Base-by-base conservation (phyloP, 106 monocot species). In the Triglochin maritima region DNA sequence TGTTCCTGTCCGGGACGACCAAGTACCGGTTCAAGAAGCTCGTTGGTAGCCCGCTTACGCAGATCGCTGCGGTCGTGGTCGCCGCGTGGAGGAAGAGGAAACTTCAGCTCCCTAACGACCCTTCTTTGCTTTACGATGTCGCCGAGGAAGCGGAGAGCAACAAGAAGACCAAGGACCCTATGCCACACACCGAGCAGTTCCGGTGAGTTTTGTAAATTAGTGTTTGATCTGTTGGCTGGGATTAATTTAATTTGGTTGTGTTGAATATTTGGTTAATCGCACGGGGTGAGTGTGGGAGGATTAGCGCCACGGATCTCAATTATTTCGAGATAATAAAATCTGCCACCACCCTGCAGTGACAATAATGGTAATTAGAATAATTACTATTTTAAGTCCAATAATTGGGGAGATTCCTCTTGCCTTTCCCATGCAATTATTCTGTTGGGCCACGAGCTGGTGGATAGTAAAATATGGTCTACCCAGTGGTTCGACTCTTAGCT, bases 1-100 rank as follows among this genome's bases (percentile, higher is more conserved):
- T 88, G 44, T 88, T 88, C 77, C 59, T 88, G 4, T 50, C 81
- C 15, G 79, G 87, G 3, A 81, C 87, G 1, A 62, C 48, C 44
- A 51, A 81, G 66, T 84, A 88, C 75, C 75, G 87, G 3, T 84
- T 88, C 71, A 88, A 84, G 84, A 84, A 73, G 75, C 70, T 84
- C 29, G 81, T 74, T 29, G 84, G 87, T 29, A 88, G 87, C 70
- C 87, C 87, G 3, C 77, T 88, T 14, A 84, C 87, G 3, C 87
- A 88, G 65, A 74, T 88, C 43, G 81, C 79, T 10, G 64, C 79
- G 41, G 87, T 88, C 3, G 48, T 79, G 5, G 63, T 68, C n/a
- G 75, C 79, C 7, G 84, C 87, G 5, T 88, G 87, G 84, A 44
- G 55, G 47, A 88, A 88, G 71, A 65, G 87, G 60, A 47, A 55